Percentiles rank a stretch among this genome's conserved stretches.
phyloP scores from a whole-genome alignment of 495 filamentous ascomycete genomes.

The Amphirosellinia nigrospora region DNA sequence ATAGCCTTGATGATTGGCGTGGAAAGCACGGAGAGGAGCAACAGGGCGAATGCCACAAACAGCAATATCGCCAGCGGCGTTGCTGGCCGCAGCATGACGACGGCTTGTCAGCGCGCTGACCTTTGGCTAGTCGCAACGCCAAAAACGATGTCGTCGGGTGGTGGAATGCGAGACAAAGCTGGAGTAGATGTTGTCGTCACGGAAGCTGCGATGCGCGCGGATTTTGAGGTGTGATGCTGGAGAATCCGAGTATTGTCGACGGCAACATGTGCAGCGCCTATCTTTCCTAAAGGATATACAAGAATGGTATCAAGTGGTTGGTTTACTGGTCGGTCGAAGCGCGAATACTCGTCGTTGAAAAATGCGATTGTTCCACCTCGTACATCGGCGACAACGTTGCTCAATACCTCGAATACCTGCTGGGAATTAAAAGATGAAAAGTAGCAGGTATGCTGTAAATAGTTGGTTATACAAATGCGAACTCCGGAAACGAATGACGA shows the following conservation, averaged over 20 bases:
- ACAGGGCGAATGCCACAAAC: slow-evolving; percentile 80
- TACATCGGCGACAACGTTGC: slow-evolving; percentile 16
- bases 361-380: slow-evolving; percentile 5
- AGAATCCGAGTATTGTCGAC: slow-evolving; percentile 1
- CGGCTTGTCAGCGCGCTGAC: slow-evolving; percentile 37
- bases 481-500: slow-evolving; percentile 25
- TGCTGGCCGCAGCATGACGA: slow-evolving; percentile 79
- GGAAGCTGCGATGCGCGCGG: background rate
- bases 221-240: background rate
- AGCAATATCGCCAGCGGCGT: slow-evolving; percentile 90
- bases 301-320: background rate
- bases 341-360: background rate
- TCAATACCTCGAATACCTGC: background rate
- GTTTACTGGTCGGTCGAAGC: slow-evolving; percentile 7
- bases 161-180: background rate
- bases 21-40: slow-evolving; percentile 89
- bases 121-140: slow-evolving; percentile 36
- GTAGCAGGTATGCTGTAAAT: slow-evolving; percentile 1
- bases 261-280: slow-evolving; percentile 18
- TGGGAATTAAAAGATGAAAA: background rate
- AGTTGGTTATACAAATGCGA: slow-evolving; percentile 17
- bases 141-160: slow-evolving; percentile 5
- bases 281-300: background rate
- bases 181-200: slow-evolving; percentile 1
- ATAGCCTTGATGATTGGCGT: slow-evolving; percentile 88